Percentiles rank a stretch among this genome's conserved stretches.
Evolutionary conservation across 352 stramenopile genomes (phyloP).

Genomic region (Phytophthora idaei): DNA sequence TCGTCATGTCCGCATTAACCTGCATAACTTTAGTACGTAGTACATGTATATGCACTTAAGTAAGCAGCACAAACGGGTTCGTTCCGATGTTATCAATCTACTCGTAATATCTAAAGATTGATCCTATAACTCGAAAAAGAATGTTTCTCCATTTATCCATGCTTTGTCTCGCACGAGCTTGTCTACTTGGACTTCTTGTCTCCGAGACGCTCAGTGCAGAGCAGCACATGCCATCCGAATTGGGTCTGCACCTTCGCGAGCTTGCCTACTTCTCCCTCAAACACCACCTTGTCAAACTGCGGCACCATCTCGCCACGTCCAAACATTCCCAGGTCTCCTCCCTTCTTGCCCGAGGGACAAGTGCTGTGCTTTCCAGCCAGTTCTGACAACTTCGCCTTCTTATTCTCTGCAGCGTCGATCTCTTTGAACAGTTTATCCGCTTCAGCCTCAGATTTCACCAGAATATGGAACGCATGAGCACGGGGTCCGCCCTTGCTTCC

Average conservation of each 20-base stretch:
- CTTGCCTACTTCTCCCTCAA: conserved; percentile 58
- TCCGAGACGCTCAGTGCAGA: conserved; percentile 69
- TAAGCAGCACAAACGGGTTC: too few relatives aligned
- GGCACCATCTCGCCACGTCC: conserved; percentile 77
- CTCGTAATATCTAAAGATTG: too few relatives aligned
- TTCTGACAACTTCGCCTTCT: conserved; percentile 62
- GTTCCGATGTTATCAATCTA: too few relatives aligned
- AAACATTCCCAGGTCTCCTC: conserved; percentile 70
- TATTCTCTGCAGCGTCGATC: conserved; percentile 55
- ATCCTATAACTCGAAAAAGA: too few relatives aligned
- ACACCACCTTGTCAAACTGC: conserved; percentile 75
- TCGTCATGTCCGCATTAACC: too few relatives aligned
- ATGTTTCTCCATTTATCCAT: not conserved
- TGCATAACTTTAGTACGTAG: too few relatives aligned
- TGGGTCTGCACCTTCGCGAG: conserved; percentile 70
- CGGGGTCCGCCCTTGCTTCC: conserved; percentile 33
- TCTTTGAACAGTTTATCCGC: conserved; percentile 63
- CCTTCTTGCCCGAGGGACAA: conserved; percentile 67
- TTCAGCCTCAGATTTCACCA: conserved; percentile 60
- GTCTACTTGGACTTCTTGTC: conserved; percentile 36
- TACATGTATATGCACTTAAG: too few relatives aligned
- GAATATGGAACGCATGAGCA: conserved; percentile 65
- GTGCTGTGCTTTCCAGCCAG: conserved; percentile 55
- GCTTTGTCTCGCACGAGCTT: not conserved
- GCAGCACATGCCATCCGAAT: conserved; percentile 81